A percentile compares a stretch with the other conserved stretches of the same genome.
These are phyloP conservation scores for Solanum rostratum DNA, from an alignment of 257 asterid genomes.

Conservation along the genomic window DNA sequence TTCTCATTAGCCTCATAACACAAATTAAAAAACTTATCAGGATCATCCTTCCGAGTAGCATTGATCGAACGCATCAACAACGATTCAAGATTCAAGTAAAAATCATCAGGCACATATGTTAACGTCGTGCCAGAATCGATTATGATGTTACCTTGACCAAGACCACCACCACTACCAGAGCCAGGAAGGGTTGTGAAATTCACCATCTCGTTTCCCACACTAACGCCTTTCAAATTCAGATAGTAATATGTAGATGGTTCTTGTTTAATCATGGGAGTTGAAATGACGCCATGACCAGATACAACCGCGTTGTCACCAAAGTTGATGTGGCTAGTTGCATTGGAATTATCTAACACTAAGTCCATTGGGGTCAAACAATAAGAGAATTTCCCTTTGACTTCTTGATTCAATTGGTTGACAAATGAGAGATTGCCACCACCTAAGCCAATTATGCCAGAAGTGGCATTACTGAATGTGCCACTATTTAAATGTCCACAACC, in stretches of 20 bases:
- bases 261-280: neutral
- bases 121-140: constrained; percentile 40
- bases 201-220: constrained; percentile 6
- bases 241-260: no score
- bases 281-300: neutral
- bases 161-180: neutral
- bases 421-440: constrained; percentile 5
- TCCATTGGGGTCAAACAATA: constrained; percentile 2
- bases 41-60: neutral
- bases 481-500: constrained; percentile 9
- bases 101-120: neutral
- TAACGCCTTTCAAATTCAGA: neutral
- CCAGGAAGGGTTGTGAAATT: neutral
- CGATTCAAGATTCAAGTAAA: neutral
- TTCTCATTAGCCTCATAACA: neutral
- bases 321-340: neutral
- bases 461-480: neutral
- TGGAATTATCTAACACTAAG: neutral
- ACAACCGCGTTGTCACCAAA: neutral
- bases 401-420: neutral
- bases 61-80: neutral
- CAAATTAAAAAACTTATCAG: neutral
- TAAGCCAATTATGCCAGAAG: constrained; percentile 4
- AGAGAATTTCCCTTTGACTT: constrained; percentile 6
- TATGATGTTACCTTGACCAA: constrained; percentile 21